Evolutionary conservation across 2,329 filamentous ascomycete genomes (phyloP), one percentile per base, ranked within the genome.

Genomic region (Orbilia brochopaga): DNA sequence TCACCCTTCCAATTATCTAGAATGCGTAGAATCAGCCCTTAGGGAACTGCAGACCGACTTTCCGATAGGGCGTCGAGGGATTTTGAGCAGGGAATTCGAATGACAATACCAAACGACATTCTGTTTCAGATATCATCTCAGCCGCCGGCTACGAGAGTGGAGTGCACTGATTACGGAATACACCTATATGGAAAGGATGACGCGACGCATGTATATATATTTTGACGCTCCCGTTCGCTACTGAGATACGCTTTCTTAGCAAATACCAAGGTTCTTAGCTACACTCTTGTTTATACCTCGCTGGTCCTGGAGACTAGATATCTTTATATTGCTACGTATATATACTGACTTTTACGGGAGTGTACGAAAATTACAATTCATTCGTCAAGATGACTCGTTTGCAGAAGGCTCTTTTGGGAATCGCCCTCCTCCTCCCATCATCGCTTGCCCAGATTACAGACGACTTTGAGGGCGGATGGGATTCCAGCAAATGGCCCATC

Each of bases 381-480:
- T 52, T 54, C 42, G 35, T 24, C 30, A 35, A 46, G 72, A 79
- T 37, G 30, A 84, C 84, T 82, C 76, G 84, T 73, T 74, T 77
- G 69, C 77, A 81, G 78, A 76, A 78, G 27, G 79, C 80, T 74
- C 78, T 83, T 75, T 77, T 84, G 60, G 81, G 81, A 59, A 78
- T 85, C 4, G 80, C 81, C 8, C 78, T 83, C 46, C 55, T 65
- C n/a, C 55, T 65, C 2, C 82, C 83, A 1, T 78, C 81, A 55
- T 79, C 84, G 24, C 74, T 84, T 19, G 85, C 80, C 64, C 85
- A 86, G 75, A 79, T 86, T 74, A 81, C 82, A 0, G 83, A 85
- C 48, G 83, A 81, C 76, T 87, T 87, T 66, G 85, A 87, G 76
- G 80, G 76, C 61, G 85, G 85, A 46, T 86, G 82, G 83, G 83